phyloP scores from a whole-genome alignment of 148 eudicot genomes.

The Amaranthus hypochondriacus region DNA sequence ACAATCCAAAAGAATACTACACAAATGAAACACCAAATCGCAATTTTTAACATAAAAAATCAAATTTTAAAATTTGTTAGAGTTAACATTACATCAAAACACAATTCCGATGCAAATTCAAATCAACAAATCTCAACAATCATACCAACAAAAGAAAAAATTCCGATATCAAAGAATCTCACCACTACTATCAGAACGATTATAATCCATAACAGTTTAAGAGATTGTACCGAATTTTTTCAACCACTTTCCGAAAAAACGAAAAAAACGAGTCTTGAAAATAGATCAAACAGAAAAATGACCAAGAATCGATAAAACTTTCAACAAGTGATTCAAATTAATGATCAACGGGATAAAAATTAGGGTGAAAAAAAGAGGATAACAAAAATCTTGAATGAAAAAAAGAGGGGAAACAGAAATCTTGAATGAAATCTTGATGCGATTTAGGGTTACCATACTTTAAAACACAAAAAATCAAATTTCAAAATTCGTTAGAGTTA shows the following conservation, averaged over 20 bases:
- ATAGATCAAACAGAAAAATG: conserved; percentile 18
- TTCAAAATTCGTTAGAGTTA: no score
- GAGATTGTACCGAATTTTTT: conserved; percentile 11
- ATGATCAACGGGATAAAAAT: not conserved
- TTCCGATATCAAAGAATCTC: conserved; percentile 26
- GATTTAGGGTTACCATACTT: conserved; percentile 11
- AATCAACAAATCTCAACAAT: not conserved
- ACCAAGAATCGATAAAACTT: no score
- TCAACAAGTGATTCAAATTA: not conserved
- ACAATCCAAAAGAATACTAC: conserved; percentile 3
- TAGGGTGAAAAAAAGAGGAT: conserved; percentile 4
- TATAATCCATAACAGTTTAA: conserved; percentile 38
- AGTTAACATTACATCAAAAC: not conserved
- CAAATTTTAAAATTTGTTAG: not conserved
- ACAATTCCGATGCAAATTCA: not conserved
- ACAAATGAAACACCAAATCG: not conserved
- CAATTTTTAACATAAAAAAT: no score
- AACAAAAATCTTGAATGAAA: conserved; percentile 18
- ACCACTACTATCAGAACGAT: conserved; percentile 55
- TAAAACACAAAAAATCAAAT: no score
- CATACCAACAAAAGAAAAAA: not conserved
- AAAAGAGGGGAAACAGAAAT: not conserved
- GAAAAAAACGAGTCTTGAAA: not conserved
- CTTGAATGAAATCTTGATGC: conserved; percentile 23
- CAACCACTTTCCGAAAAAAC: not conserved